These are phyloP conservation scores for Pichia sp. DNA, from an alignment of 1,139 yeast species.

Conservation along the genomic window DNA sequence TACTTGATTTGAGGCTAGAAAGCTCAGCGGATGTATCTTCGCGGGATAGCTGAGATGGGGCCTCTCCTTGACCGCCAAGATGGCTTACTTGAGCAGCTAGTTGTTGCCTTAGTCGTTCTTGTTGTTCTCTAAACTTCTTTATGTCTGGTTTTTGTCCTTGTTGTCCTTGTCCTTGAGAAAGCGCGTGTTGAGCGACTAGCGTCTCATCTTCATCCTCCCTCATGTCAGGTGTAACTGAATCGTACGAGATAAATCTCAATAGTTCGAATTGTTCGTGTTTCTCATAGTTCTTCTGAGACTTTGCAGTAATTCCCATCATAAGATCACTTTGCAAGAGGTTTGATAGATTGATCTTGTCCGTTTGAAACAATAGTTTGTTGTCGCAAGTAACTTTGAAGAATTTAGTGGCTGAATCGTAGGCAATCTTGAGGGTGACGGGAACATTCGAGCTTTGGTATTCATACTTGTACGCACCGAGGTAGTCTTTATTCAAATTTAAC, in stretches of 20 bases:
- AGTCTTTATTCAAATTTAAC: slow-evolving; percentile 23
- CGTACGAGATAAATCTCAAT: slow-evolving; percentile 47
- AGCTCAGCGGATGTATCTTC: not conserved
- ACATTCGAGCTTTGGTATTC: slow-evolving; percentile 59
- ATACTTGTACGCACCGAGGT: slow-evolving; percentile 24
- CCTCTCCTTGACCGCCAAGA: not conserved
- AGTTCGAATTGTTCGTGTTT: slow-evolving; percentile 51
- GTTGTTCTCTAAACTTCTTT: slow-evolving; percentile 4
- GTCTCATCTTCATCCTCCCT: slow-evolving; percentile 18
- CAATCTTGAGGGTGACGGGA: slow-evolving; percentile 59
- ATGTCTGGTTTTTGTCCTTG: slow-evolving; percentile 4
- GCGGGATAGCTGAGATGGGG: not conserved
- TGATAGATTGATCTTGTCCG: slow-evolving; percentile 43
- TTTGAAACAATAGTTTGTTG: slow-evolving; percentile 63
- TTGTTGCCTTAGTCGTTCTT: slow-evolving; percentile 14
- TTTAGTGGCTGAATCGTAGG: slow-evolving; percentile 39
- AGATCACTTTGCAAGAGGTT: slow-evolving; percentile 25
- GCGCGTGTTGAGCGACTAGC: slow-evolving; percentile 21
- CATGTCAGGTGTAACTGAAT: slow-evolving; percentile 43
- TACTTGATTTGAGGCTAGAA: slow-evolving; percentile 1
- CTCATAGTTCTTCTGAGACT: slow-evolving; percentile 30
- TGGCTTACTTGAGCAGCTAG: not conserved
- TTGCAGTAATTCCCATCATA: slow-evolving; percentile 49
- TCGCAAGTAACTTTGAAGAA: slow-evolving; percentile 58
- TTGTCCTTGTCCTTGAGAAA: slow-evolving; percentile 1